A percentile compares a stretch with the other conserved stretches of the same genome.
These are phyloP conservation scores for Herpetomonas muscarum DNA, from an alignment of 208 protist genomes.

Conservation along the genomic window DNA sequence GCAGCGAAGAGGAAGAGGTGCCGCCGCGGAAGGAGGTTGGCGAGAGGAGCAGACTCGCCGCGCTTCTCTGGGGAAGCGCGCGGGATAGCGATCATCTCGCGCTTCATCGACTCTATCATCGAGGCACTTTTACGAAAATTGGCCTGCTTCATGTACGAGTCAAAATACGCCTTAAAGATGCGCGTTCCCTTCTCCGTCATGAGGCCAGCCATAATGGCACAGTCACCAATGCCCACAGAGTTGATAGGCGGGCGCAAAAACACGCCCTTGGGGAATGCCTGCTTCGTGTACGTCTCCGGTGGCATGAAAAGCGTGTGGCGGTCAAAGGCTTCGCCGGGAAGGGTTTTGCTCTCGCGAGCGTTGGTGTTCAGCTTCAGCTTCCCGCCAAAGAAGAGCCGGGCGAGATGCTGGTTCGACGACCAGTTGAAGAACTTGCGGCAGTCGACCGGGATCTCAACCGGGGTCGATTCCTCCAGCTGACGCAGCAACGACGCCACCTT, in stretches of 20 bases:
- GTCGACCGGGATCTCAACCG: conserved; percentile 73
- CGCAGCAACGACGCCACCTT: conserved; percentile 63
- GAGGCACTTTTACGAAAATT: conserved; percentile 85
- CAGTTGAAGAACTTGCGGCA: conserved; percentile 92
- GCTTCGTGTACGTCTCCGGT: conserved; percentile 17
- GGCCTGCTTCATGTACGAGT: conserved; percentile 76
- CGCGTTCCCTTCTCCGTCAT: conserved; percentile 75
- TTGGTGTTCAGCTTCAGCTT: conserved; percentile 86
- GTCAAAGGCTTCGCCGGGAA: conserved; percentile 76
- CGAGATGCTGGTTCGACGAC: conserved; percentile 87
- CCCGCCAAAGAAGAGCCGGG: conserved; percentile 88
- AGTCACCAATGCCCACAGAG: conserved; percentile 80
- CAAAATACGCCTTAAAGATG: conserved; percentile 83
- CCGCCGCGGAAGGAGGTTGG: conserved; percentile 78
- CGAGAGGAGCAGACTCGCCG: conserved; percentile 61
- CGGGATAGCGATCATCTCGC: conserved; percentile 58
- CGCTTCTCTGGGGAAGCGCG: conserved; percentile 46
- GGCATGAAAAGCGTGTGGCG: conserved; percentile 77
- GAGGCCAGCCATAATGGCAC: conserved; percentile 72
- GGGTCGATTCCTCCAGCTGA: conserved; percentile 68
- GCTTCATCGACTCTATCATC: conserved; percentile 66
- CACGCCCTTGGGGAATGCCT: conserved; percentile 74
- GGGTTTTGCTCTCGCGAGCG: conserved; percentile 69
- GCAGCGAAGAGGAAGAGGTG: conserved; percentile 85
- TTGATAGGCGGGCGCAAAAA: conserved; percentile 83